These are phyloP conservation scores for Penicillium verhagenii DNA, from an alignment of 495 filamentous ascomycete species.

Conservation along the genomic window DNA sequence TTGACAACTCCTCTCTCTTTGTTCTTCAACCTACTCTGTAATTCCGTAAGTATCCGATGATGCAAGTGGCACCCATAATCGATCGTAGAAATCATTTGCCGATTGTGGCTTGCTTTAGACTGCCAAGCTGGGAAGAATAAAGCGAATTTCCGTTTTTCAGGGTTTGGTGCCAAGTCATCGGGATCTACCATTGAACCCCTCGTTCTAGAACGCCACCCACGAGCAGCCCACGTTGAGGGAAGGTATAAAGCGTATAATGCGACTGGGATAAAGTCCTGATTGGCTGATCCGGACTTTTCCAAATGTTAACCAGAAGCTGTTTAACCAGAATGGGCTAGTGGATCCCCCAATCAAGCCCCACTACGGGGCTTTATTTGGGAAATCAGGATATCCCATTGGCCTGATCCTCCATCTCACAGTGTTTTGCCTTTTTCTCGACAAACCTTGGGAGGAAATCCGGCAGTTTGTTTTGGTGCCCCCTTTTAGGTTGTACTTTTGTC, in stretches of 20 bases:
- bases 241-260: not conserved
- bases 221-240: not conserved
- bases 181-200: not conserved
- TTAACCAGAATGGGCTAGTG: not conserved
- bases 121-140: not conserved
- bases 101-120: not conserved
- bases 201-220: not conserved
- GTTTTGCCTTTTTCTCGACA: not conserved
- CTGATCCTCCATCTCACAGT: too few relatives aligned
- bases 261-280: not conserved
- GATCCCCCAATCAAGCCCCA: not conserved
- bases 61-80: slow-evolving; percentile 10
- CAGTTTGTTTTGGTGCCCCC: not conserved
- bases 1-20: too few relatives aligned
- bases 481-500: not conserved
- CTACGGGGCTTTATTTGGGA: not conserved
- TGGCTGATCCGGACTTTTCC: not conserved
- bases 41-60: not conserved
- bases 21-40: too few relatives aligned
- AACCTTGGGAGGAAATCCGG: not conserved
- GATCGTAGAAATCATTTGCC: slow-evolving; percentile 3
- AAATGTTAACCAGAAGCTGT: not conserved
- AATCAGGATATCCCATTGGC: not conserved
- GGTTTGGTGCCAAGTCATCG: not conserved
- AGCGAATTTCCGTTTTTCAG: not conserved